These are phyloP conservation scores for Ophiosphaerella herpotricha DNA, from an alignment of 2,329 filamentous ascomycete genomes.

Conservation along the genomic window DNA sequence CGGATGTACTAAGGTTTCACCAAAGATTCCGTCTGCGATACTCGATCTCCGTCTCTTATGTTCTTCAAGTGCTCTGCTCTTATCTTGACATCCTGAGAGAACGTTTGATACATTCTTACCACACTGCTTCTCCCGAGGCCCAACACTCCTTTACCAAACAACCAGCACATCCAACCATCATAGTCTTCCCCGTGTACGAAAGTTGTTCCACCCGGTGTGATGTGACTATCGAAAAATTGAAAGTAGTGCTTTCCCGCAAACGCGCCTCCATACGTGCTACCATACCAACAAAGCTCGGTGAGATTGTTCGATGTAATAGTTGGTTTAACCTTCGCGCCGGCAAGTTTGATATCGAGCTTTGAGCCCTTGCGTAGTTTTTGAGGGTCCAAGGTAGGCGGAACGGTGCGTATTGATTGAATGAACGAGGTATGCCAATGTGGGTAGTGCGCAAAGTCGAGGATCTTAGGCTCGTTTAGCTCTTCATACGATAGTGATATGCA, in stretches of 20 bases:
- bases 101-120: neutral
- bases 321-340: neutral
- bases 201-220: constrained; percentile 1
- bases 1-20: neutral
- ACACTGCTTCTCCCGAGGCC: neutral
- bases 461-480: neutral
- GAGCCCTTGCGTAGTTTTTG: neutral
- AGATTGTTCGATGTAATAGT: neutral
- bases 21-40: neutral
- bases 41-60: neutral
- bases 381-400: neutral
- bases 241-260: constrained; percentile 11
- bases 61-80: constrained; percentile 1
- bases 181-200: constrained; percentile 11
- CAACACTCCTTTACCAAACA: constrained; percentile 2
- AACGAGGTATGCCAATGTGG: constrained; percentile 6
- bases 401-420: constrained; percentile 2
- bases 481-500: neutral
- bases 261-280: neutral
- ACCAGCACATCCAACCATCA: constrained; percentile 5
- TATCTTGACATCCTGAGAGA: constrained; percentile 3
- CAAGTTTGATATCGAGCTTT: neutral
- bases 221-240: constrained; percentile 4
- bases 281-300: constrained; percentile 6
- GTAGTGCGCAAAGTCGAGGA: constrained; percentile 9